Conservation (phyloP, 2,329 filamentous ascomycete species). For the Phialocephala subalpina region DNA sequence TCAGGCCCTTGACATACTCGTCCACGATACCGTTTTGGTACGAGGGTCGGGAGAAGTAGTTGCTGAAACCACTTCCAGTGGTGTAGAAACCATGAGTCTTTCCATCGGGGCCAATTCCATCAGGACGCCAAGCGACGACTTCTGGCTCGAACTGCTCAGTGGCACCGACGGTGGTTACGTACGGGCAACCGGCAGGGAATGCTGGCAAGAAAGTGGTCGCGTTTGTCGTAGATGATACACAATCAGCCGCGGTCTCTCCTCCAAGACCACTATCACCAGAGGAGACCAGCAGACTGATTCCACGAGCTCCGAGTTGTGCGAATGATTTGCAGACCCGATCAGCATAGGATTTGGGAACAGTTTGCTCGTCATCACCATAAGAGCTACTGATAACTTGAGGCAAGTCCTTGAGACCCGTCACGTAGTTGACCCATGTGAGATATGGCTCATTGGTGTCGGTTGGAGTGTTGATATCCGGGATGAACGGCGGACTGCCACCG, state of each 20-base stretch:
- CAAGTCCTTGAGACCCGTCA: slow-evolving; percentile 55
- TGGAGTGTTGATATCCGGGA: slow-evolving; percentile 50
- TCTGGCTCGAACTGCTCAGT: slow-evolving; percentile 34
- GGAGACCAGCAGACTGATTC: slow-evolving; percentile 58
- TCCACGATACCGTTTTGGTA: slow-evolving; percentile 55
- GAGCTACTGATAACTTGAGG: slow-evolving; percentile 65
- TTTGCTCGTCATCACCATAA: slow-evolving; percentile 68
- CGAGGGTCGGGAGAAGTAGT: slow-evolving; percentile 53
- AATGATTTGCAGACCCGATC: slow-evolving; percentile 60
- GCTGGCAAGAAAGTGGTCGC: slow-evolving; percentile 59
- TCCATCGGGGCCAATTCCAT: slow-evolving; percentile 46
- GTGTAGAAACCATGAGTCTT: slow-evolving; percentile 44
- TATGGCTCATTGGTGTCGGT: slow-evolving; percentile 69
- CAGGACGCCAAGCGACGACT: slow-evolving; percentile 43
- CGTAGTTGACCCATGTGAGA: slow-evolving; percentile 59
- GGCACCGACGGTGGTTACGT: slow-evolving; percentile 37
- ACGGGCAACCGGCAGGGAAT: slow-evolving; percentile 59
- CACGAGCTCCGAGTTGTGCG: slow-evolving; percentile 60
- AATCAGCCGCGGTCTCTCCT: slow-evolving; percentile 48
- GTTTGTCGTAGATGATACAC: slow-evolving; percentile 62
- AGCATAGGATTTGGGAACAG: slow-evolving; percentile 60
- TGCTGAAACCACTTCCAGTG: slow-evolving; percentile 60
- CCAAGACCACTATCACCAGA: slow-evolving; percentile 60
- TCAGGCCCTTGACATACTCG: slow-evolving; percentile 51
- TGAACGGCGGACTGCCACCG: slow-evolving; percentile 60